A percentile compares a stretch with the other conserved stretches of the same genome.
phyloP scores from a whole-genome alignment of 2,329 filamentous ascomycete species.

The Fusarium acutatum region DNA sequence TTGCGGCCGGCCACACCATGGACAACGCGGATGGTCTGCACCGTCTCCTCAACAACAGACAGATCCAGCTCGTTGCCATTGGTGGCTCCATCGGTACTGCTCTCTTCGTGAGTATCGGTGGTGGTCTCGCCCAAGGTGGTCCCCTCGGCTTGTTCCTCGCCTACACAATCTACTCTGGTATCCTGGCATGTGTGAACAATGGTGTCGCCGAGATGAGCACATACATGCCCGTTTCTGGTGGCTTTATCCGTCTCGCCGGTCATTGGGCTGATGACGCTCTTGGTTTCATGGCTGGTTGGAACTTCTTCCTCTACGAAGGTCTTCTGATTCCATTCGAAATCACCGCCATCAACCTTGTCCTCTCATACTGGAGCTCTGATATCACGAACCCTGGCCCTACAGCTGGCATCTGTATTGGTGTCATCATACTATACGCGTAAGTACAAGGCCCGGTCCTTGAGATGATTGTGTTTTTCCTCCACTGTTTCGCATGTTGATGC shows the following conservation, averaged over 20 bases:
- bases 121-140: conserved; percentile 57
- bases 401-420: conserved; percentile 66
- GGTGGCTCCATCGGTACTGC: conserved; percentile 67
- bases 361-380: conserved; percentile 51
- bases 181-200: conserved; percentile 71
- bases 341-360: conserved; percentile 53
- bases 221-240: conserved; percentile 69
- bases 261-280: conserved; percentile 73
- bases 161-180: conserved; percentile 62
- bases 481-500: conserved; percentile 4
- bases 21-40: conserved; percentile 53
- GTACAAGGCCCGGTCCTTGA: conserved; percentile 31
- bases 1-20: conserved; percentile 33
- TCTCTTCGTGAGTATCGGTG: conserved; percentile 69
- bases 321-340: conserved; percentile 56
- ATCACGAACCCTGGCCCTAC: conserved; percentile 72
- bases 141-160: conserved; percentile 64
- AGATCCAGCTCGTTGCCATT: conserved; percentile 67
- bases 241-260: conserved; percentile 71
- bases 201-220: conserved; percentile 71
- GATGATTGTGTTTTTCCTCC: neutral
- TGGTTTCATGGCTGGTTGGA: conserved; percentile 62
- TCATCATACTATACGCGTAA: conserved; percentile 66
- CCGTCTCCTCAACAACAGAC: conserved; percentile 61
- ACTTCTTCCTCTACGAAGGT: conserved; percentile 57